Evolutionary conservation across 148 eudicot species (phyloP).

Genomic region (Rhododendron ovatum): DNA sequence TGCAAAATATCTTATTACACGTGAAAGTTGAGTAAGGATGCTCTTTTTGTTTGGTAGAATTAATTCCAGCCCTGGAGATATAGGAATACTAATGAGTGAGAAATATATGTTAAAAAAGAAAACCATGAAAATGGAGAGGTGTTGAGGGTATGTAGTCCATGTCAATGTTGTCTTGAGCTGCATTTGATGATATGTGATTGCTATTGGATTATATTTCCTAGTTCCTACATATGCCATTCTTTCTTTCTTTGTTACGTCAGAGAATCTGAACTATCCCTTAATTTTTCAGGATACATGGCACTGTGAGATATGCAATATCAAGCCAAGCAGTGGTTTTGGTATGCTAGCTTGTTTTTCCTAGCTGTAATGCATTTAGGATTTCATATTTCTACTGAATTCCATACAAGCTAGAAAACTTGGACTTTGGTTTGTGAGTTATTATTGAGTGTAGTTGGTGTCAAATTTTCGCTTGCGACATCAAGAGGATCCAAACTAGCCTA

Average conservation of each 20-base stretch:
- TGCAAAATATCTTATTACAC: not conserved
- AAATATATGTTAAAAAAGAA: too few species aligned
- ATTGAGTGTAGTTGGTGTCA: too few species aligned
- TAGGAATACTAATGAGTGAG: too few species aligned
- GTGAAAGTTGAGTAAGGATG: not conserved
- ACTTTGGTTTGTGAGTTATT: too few species aligned
- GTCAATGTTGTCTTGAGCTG: not conserved
- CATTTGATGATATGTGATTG: not conserved
- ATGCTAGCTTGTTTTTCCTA: slow-evolving; percentile 29
- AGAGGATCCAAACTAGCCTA: too few species aligned
- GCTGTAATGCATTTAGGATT: slow-evolving; percentile 39
- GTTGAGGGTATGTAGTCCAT: not conserved
- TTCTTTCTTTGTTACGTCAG: not conserved
- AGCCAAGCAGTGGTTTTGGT: slow-evolving; percentile 82
- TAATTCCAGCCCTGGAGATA: too few species aligned
- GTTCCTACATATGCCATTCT: not conserved
- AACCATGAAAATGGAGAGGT: not conserved
- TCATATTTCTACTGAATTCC: not conserved
- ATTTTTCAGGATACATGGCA: slow-evolving; percentile 57
- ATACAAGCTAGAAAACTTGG: too few species aligned
- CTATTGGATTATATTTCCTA: not conserved
- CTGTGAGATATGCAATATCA: slow-evolving; percentile 68
- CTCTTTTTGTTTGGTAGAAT: not conserved
- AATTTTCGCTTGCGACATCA: too few species aligned
- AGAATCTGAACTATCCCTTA: not conserved